These are phyloP conservation scores for Xylaria venustula DNA, from an alignment of 495 filamentous ascomycete genomes.

Conservation along the genomic window DNA sequence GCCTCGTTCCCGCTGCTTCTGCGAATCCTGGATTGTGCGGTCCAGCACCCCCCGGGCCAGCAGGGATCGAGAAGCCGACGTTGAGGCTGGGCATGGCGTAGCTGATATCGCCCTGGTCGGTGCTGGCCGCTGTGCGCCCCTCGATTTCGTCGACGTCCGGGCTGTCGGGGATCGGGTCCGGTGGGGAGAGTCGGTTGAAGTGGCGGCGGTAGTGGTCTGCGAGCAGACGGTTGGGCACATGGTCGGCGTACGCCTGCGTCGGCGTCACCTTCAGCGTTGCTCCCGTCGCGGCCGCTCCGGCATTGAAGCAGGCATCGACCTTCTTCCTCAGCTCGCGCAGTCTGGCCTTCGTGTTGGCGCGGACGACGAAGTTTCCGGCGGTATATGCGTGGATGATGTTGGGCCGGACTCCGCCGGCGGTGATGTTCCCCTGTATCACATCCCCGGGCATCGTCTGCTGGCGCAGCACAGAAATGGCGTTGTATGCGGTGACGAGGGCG, in stretches of 20 bases:
- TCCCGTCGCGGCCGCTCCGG: slow-evolving; percentile 60
- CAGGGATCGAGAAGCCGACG: slow-evolving; percentile 55
- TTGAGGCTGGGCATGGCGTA: slow-evolving; percentile 63
- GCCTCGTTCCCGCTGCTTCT: slow-evolving; percentile 51
- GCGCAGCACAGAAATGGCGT: slow-evolving; percentile 58
- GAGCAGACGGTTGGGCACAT: slow-evolving; percentile 59
- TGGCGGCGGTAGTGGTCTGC: slow-evolving; percentile 51
- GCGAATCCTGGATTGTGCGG: slow-evolving; percentile 63
- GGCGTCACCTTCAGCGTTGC: slow-evolving; percentile 48
- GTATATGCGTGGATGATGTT: slow-evolving; percentile 63
- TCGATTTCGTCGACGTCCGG: slow-evolving; percentile 47
- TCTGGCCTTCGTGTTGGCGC: slow-evolving; percentile 46
- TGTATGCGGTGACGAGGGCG: slow-evolving; percentile 61
- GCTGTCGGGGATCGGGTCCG: slow-evolving; percentile 39
- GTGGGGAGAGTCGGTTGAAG: slow-evolving; percentile 48
- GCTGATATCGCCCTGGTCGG: slow-evolving; percentile 63
- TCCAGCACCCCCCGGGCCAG: slow-evolving; percentile 42
- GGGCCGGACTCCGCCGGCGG: slow-evolving; percentile 56
- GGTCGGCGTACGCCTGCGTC: slow-evolving; percentile 55
- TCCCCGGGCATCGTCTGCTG: slow-evolving; percentile 64
- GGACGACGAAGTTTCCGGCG: slow-evolving; percentile 51
- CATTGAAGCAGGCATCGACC: slow-evolving; percentile 58
- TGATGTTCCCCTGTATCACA: slow-evolving; percentile 58
- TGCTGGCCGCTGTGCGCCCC: slow-evolving; percentile 56
- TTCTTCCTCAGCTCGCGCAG: slow-evolving; percentile 49